Evolutionary conservation across 2,329 filamentous ascomycete species (phyloP), one percentile per base, ranked within the genome.

Genomic region (Falciphora oryzae): DNA sequence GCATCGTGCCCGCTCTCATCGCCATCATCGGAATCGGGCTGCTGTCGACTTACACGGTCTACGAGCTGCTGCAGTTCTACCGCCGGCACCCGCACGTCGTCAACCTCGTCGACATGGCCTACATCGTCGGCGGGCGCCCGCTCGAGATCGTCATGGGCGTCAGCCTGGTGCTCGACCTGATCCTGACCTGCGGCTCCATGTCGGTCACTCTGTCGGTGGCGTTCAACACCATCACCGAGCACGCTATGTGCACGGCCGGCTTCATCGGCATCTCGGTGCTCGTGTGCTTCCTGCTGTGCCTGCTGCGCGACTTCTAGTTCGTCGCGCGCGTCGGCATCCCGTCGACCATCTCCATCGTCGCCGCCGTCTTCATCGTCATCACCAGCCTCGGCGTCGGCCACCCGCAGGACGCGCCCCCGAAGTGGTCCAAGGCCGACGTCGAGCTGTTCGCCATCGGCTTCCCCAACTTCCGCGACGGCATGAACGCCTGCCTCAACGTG

Each of bases 31-130:
- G 60, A 38, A 62, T 62, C 25, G 60, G 60, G 2, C 38, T 62
- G 38, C 60, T 62, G 38, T 62, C 60, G 4, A 62, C 60, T 16
- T 62, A 62, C 60, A 62, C 60, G n/a, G 60, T 38, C 16, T 62
- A 62, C 35, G 60, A 62, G 35, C 60, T 62, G 60, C 60, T 62
- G 27, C 60, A 62, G 60, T 62, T 62, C 60, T 62, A 62, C 60
- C 38, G 60, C 11, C 60, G 60, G 13, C 60, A 53, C 60, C 60
- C 60, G 25, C 60, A 62, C 60, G 60, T 62, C 25, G 60, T 62
- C 60, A 62, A 62, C 60, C 35, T 44, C 13, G 60, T 62, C 38
- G 60, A 62, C 60, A 62, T 62, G 60, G 60, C 60, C 18, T 25
- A 25, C 60, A 29, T 62, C 27, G 60, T 62, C 13, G 60, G 60